These are phyloP conservation scores for Cymbidium sinense DNA, from an alignment of 106 monocot species.

Conservation along the genomic window DNA sequence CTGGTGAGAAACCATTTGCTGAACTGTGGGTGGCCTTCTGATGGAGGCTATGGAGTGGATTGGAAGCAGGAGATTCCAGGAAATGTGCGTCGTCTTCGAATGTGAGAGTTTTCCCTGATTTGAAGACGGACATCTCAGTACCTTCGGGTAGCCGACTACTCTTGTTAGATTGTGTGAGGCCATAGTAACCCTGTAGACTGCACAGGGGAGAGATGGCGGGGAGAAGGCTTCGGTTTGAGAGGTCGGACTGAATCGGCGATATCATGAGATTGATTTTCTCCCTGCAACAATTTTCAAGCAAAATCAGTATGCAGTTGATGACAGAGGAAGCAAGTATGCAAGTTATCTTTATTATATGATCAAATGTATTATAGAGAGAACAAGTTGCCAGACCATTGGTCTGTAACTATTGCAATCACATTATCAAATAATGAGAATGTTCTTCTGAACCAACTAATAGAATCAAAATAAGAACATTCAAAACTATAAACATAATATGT, in stretches of 20 bases:
- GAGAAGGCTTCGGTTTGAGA: slow-evolving; percentile 13
- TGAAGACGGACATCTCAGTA: slow-evolving; percentile 29
- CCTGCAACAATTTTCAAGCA: slow-evolving; percentile 7
- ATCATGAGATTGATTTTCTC: slow-evolving; percentile 5
- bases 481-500: too few species aligned
- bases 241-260: slow-evolving; percentile 9
- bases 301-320: neutral
- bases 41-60: too few species aligned
- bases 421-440: too few species aligned
- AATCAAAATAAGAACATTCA: too few species aligned
- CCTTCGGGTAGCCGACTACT: slow-evolving; percentile 11
- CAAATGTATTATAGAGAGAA: too few species aligned
- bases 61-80: slow-evolving; percentile 11
- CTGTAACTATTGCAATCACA: too few species aligned
- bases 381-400: too few species aligned
- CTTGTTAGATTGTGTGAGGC: slow-evolving; percentile 15
- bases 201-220: slow-evolving; percentile 15
- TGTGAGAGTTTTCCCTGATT: neutral
- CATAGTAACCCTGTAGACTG: slow-evolving; percentile 29
- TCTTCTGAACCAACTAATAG: too few species aligned
- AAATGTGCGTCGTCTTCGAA: slow-evolving; percentile 5
- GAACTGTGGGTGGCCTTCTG: slow-evolving; percentile 15
- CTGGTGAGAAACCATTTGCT: neutral
- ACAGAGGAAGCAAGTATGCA: neutral
- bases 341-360: too few species aligned